Percentiles rank a stretch among this genome's conserved stretches.
Evolutionary conservation across 495 filamentous ascomycete genomes (phyloP).

Genomic region (Extremus antarcticus): DNA sequence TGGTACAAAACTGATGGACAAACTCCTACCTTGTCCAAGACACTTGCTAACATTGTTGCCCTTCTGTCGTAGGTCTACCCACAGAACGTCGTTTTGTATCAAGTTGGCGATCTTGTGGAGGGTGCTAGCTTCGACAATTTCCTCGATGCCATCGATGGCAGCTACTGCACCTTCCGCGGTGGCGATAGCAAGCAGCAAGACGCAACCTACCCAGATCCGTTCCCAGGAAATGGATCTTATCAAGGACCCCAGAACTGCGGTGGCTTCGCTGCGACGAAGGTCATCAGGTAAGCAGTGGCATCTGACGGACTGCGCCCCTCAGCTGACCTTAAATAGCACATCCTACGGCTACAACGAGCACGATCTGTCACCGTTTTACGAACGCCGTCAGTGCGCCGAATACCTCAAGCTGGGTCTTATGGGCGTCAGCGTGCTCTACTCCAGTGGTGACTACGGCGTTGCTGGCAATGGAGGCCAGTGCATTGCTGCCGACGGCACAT

Average conservation of each 20-base stretch:
- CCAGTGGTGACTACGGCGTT: constrained; percentile 36
- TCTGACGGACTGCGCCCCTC: too few relatives aligned
- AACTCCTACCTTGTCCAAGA: constrained; percentile 21
- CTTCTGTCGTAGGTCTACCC: constrained; percentile 18
- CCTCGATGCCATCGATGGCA: constrained; percentile 35
- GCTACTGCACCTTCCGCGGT: constrained; percentile 31
- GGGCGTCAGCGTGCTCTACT: constrained; percentile 32
- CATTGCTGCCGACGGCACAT: constrained; percentile 53
- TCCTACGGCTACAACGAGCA: constrained; percentile 11
- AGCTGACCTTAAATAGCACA: background rate
- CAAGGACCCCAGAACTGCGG: constrained; percentile 24
- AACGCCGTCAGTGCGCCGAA: constrained; percentile 14
- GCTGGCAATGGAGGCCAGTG: constrained; percentile 49
- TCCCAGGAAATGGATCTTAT: constrained; percentile 17
- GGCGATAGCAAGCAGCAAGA: constrained; percentile 26
- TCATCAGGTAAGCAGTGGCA: constrained; percentile 36
- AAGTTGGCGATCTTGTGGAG: constrained; percentile 27
- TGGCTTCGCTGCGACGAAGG: constrained; percentile 13
- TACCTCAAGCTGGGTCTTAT: constrained; percentile 40
- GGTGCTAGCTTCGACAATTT: constrained; percentile 31
- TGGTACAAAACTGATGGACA: constrained; percentile 20
- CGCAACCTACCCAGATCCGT: constrained; percentile 28
- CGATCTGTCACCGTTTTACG: constrained; percentile 5
- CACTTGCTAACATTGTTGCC: too few relatives aligned
- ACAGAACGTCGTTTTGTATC: constrained; percentile 25